phyloP scores from a whole-genome alignment of 2,329 filamentous ascomycete genomes.

The Pseudogymnoascus destructans region DNA sequence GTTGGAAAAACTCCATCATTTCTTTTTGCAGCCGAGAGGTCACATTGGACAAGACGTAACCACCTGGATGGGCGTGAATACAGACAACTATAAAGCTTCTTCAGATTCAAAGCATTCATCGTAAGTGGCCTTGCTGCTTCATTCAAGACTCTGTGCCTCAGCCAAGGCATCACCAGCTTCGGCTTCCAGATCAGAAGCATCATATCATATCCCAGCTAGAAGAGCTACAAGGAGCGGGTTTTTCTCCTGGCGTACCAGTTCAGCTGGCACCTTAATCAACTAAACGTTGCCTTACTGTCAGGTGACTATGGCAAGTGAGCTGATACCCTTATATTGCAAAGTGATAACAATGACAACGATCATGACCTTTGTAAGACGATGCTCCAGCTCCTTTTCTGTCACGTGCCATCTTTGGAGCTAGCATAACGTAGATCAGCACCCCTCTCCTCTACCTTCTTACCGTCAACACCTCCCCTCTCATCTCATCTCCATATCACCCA shows the following conservation, averaged over 20 bases:
- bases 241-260: background rate
- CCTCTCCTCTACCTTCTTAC: background rate
- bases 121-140: background rate
- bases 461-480: background rate
- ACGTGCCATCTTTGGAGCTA: too few relatives aligned
- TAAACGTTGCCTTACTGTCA: background rate
- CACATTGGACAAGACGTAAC: background rate
- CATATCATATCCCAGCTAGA: background rate
- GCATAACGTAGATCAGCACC: background rate
- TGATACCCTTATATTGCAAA: background rate
- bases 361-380: background rate
- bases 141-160: background rate
- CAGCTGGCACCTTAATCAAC: background rate
- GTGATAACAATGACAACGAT: background rate
- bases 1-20: background rate
- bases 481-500: background rate
- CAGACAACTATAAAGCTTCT: background rate
- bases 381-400: too few relatives aligned
- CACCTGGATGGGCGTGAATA: background rate
- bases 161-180: background rate
- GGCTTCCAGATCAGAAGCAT: conserved; percentile 4
- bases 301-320: background rate
- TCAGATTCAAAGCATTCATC: background rate
- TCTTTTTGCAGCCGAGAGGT: background rate
- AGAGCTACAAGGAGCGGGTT: conserved; percentile 1